Percentiles rank a stretch among this genome's conserved stretches.
Conservation (phyloP, 2,329 filamentous ascomycete genomes). For the Aspergillus neotritici region DNA sequence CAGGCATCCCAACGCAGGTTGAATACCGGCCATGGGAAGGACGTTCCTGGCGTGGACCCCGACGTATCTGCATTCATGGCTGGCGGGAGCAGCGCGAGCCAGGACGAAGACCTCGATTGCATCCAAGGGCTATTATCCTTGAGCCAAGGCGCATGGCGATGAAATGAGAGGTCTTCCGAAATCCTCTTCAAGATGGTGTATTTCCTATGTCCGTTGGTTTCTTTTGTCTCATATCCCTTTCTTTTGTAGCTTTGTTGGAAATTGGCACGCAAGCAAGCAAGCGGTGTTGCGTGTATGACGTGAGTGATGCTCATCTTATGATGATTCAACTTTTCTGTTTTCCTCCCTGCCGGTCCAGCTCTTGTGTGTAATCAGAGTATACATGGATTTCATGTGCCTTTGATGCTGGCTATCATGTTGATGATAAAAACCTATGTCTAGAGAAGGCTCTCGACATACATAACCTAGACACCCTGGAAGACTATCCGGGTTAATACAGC, state of each 20-base stretch:
- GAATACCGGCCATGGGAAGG: slow-evolving; percentile 31
- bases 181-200: slow-evolving; percentile 7
- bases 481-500: slow-evolving; percentile 2
- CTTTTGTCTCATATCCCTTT: slow-evolving; percentile 18
- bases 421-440: slow-evolving; percentile 7
- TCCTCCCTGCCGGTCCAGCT: slow-evolving; percentile 1
- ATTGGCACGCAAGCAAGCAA: slow-evolving; percentile 23
- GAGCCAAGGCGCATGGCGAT: slow-evolving; percentile 87
- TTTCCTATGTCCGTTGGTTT: slow-evolving; percentile 21
- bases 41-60: slow-evolving; percentile 45
- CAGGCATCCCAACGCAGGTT: slow-evolving; percentile 17
- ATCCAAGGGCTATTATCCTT: slow-evolving; percentile 83
- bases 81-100: slow-evolving; percentile 53
- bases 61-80: slow-evolving; percentile 72
- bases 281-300: slow-evolving; percentile 24
- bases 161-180: slow-evolving; percentile 20
- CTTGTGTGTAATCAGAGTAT: slow-evolving; percentile 3
- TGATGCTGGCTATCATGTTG: slow-evolving; percentile 3
- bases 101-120: slow-evolving; percentile 78
- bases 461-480: background rate
- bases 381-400: background rate
- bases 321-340: slow-evolving; percentile 13
- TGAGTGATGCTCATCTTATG: slow-evolving; percentile 16
- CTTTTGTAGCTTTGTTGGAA: slow-evolving; percentile 18
- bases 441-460: background rate